A percentile compares a stretch with the other conserved stretches of the same genome.
Conservation (phyloP, 371 early-diverging fungal species). For the Actinomortierella wolfii region DNA sequence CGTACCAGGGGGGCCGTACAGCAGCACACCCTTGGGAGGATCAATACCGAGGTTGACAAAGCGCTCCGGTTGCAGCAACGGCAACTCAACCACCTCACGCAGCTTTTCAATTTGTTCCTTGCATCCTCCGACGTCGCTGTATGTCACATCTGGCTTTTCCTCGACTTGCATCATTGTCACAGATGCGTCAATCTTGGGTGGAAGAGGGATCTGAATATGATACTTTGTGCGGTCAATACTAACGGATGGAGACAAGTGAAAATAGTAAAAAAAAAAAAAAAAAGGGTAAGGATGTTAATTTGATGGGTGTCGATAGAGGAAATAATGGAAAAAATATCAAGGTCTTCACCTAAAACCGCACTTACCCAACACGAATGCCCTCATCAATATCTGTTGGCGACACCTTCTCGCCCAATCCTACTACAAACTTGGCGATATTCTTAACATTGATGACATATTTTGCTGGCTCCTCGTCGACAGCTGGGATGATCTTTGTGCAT, state of each 20-base stretch:
- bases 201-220: constrained; percentile 99
- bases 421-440: constrained; percentile 99
- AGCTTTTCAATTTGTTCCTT: constrained; percentile 99
- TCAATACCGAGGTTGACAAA: constrained; percentile 96
- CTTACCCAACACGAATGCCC: constrained; percentile 99
- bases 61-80: constrained; percentile 95
- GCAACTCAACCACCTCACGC: constrained; percentile 99
- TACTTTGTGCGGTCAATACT: constrained; percentile 99
- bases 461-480: constrained; percentile 71
- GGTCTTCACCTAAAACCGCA: background rate
- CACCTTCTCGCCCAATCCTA: constrained; percentile 95
- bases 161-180: constrained; percentile 99
- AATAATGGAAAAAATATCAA: background rate
- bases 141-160: constrained; percentile 99
- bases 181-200: constrained; percentile 99
- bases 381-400: constrained; percentile 99
- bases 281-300: background rate
- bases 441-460: constrained; percentile 99
- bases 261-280: background rate
- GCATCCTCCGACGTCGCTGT: constrained; percentile 99
- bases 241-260: too few relatives aligned
- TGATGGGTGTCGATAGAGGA: background rate
- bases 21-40: constrained; percentile 98
- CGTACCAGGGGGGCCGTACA: constrained; percentile 99
- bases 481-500: constrained; percentile 96